Conservation (phyloP, 352 stramenopile species). For the Saprolegnia diclina region DNA sequence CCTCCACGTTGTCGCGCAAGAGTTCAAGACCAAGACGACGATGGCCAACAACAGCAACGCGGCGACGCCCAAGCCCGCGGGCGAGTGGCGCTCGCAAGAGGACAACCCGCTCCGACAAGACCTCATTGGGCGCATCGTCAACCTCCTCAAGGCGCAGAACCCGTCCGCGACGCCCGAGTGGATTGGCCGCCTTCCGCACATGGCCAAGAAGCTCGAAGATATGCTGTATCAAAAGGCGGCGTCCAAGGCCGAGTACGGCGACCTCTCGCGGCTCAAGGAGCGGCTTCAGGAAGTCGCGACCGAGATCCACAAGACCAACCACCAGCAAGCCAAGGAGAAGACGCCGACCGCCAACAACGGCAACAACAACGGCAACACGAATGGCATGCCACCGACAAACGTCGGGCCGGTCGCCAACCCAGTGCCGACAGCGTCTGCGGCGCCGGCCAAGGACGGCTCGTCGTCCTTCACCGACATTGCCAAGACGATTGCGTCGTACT, state of each 20-base stretch:
- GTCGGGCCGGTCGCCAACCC: neutral
- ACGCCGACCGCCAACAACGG: no score
- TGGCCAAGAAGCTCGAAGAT: conserved; percentile 85
- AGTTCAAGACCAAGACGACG: conserved; percentile 25
- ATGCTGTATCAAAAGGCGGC: conserved; percentile 65
- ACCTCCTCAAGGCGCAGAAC: conserved; percentile 75
- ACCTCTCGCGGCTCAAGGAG: conserved; percentile 73
- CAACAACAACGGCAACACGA: no score
- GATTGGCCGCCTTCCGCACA: conserved; percentile 84
- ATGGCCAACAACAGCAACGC: conserved; percentile 4
- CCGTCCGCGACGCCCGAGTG: conserved; percentile 80
- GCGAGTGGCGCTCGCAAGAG: conserved; percentile 12
- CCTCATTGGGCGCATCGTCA: conserved; percentile 44
- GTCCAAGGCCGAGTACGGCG: conserved; percentile 73
- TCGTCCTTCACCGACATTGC: conserved; percentile 14
- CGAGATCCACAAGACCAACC: conserved; percentile 27
- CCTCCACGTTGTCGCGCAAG: conserved; percentile 65
- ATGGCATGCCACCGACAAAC: no score
- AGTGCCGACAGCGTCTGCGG: neutral
- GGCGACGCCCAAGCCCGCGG: neutral
- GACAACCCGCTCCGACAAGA: conserved; percentile 24
- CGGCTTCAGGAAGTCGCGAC: conserved; percentile 72
- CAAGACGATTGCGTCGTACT: conserved; percentile 17
- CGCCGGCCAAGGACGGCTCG: neutral
- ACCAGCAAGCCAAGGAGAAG: conserved; percentile 7